phyloP scores from a whole-genome alignment of 345 rosid species.

The Dipteronia sinensis region DNA sequence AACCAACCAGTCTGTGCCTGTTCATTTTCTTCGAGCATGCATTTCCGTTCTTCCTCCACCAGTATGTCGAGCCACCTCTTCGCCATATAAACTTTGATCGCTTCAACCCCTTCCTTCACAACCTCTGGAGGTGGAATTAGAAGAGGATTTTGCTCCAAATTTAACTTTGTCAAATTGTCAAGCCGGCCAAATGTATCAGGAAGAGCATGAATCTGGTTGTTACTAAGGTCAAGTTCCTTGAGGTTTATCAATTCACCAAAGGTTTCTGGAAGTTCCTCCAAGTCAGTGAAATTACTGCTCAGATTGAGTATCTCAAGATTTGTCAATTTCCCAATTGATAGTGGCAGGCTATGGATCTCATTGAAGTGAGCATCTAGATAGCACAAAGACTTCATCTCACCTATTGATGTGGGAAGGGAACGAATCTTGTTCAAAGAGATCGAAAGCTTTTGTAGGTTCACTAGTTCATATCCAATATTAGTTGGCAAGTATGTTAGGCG shows the following conservation, averaged over 20 bases:
- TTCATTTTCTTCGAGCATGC: conserved; percentile 54
- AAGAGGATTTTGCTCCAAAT: conserved; percentile 74
- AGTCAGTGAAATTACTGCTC: conserved; percentile 77
- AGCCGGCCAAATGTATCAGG: conserved; percentile 86
- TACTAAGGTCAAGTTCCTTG: conserved; percentile 83
- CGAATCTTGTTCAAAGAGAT: conserved; percentile 79
- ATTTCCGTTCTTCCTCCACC: conserved; percentile 67
- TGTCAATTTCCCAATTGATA: conserved; percentile 58
- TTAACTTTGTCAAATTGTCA: conserved; percentile 66
- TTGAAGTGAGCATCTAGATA: conserved; percentile 86
- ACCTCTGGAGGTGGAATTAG: conserved; percentile 62
- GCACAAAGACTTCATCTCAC: conserved; percentile 66
- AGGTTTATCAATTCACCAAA: conserved; percentile 77
- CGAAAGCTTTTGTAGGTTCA: conserved; percentile 56
- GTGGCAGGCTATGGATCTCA: conserved; percentile 67
- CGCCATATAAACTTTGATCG: conserved; percentile 70
- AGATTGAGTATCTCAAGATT: conserved; percentile 75
- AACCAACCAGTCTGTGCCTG: conserved; percentile 66
- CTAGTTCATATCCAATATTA: conserved; percentile 71
- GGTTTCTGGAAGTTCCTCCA: conserved; percentile 73
- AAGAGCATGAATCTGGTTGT: conserved; percentile 84
- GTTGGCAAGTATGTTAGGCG: conserved; percentile 77
- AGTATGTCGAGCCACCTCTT: conserved; percentile 72
- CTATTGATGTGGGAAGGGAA: conserved; percentile 68
- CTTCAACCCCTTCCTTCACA: conserved; percentile 70